Base-by-base conservation (phyloP, 176 grass and related monocot species). In the Paspalum vaginatum region DNA sequence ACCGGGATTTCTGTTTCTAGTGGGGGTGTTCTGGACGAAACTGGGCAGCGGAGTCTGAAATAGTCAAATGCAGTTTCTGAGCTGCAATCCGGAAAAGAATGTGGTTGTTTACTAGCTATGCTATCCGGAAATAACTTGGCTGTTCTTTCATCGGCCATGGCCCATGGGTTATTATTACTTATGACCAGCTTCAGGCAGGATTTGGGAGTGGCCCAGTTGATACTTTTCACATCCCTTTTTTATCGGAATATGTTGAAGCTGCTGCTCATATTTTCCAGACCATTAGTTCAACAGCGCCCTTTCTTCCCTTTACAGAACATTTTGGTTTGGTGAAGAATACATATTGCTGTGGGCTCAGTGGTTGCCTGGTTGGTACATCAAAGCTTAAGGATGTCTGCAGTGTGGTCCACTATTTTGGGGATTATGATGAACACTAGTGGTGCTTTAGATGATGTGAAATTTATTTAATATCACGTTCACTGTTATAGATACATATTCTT, bases 301-400 rank as follows among this genome's bases (percentile, higher is more conserved):
- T 65, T 78, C 17, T 74, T 72, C 43, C 11, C 43, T 44, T 53
- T 54, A 59, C 39, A 61, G 66, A 40, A 39, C 71, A 32, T 32
- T 49, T 27, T 77, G 63, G 63, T 89, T 55, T 81, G 47, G 25
- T 78, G 78, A 76, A 59, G 42, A 78, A 50, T 4, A 66, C 26
- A 65, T 65, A 52, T 67, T 44, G 21, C 41, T 38, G 49, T 59
- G 16, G 63, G 63, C 25, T 89, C 55, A 81, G 27, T 63, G 25
- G 43, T 78, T 63, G 61, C 26, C 47, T 37, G 7, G n/a, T 81
- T 77, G 64, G 47, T 57, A 58, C n/a, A 48, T 40, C 39, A 45
- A 52, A 18, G 44, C 45, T 66, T 38, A 69, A 80, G 18, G 20
- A 49, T 55, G 59, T 51, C 21, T 66, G 53, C 61, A 57, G 39